A percentile compares a stretch with the other conserved stretches of the same genome.
phyloP scores from a whole-genome alignment of 768 basidiomycete species.

The Exidia glandulosa region DNA sequence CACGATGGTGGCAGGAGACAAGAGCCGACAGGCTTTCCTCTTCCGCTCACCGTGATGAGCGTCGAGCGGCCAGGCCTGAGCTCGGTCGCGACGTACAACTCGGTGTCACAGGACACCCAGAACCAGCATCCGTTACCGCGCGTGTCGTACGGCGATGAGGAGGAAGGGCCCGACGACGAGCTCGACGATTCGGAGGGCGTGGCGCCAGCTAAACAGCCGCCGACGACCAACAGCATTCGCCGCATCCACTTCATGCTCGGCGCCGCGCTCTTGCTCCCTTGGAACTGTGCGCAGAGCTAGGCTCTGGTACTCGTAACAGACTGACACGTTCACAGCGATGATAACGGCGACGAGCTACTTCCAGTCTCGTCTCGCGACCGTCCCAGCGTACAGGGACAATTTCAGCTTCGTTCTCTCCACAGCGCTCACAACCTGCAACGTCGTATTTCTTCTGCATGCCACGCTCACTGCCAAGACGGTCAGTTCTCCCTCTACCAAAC shows the following conservation, averaged over 20 bases:
- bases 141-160: not conserved
- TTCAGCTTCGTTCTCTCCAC: constrained; percentile 61
- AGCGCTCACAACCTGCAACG: constrained; percentile 51
- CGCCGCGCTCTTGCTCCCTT: constrained; percentile 69
- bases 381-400: constrained; percentile 41
- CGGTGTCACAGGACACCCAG: not conserved
- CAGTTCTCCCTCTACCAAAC: constrained; percentile 15
- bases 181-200: not conserved
- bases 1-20: no score
- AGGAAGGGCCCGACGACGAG: not conserved
- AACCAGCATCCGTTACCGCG: not conserved
- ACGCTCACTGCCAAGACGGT: constrained; percentile 61
- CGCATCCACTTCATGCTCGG: constrained; percentile 70
- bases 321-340: constrained; percentile 42
- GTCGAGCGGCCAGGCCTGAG: no score
- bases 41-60: no score
- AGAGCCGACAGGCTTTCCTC: no score
- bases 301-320: not conserved
- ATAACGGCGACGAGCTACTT: constrained; percentile 84
- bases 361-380: constrained; percentile 45
- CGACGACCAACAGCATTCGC: not conserved
- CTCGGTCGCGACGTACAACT: not conserved
- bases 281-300: constrained; percentile 59
- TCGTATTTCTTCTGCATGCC: constrained; percentile 63
- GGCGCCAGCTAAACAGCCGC: not conserved